A percentile compares a stretch with the other conserved stretches of the same genome.
phyloP scores from a whole-genome alignment of 345 rosid genomes.

The Microcos paniculata region DNA sequence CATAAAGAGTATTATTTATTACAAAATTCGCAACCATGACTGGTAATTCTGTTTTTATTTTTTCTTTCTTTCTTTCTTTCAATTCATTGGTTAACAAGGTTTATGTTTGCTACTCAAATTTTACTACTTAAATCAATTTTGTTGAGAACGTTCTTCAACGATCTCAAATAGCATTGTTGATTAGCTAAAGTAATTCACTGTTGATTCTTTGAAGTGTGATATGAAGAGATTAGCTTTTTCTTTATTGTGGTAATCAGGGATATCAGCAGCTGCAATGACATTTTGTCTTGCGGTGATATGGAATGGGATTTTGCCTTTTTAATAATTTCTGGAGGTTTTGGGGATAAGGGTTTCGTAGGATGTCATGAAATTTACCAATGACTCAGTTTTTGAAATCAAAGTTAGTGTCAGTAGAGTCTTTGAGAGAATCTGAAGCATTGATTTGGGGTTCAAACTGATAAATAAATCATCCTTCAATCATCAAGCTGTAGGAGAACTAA shows the following conservation, averaged over 20 bases:
- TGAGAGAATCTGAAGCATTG: not conserved
- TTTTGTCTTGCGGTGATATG: not conserved
- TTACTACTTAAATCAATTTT: not conserved
- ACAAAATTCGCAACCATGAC: constrained; percentile 6
- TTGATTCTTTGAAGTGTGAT: not conserved
- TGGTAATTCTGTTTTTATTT: no score
- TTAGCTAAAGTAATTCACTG: not conserved
- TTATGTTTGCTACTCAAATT: not conserved
- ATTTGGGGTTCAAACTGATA: not conserved
- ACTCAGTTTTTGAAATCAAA: not conserved
- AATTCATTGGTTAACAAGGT: not conserved
- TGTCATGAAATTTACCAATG: not conserved
- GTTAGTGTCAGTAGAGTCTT: not conserved
- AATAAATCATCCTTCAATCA: not conserved
- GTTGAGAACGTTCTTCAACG: not conserved
- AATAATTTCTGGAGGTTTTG: not conserved
- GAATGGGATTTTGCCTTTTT: not conserved
- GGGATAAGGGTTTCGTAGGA: not conserved
- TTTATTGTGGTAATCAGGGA: not conserved
- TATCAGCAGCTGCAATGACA: not conserved
- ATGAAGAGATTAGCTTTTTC: not conserved
- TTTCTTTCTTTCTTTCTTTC: not conserved
- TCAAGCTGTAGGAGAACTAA: not conserved
- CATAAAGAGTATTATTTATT: not conserved
- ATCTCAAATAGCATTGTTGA: not conserved